A percentile compares a stretch with the other conserved stretches of the same genome.
Conservation (phyloP, 129 eudicot genomes). For the Cynara cardunculus region DNA sequence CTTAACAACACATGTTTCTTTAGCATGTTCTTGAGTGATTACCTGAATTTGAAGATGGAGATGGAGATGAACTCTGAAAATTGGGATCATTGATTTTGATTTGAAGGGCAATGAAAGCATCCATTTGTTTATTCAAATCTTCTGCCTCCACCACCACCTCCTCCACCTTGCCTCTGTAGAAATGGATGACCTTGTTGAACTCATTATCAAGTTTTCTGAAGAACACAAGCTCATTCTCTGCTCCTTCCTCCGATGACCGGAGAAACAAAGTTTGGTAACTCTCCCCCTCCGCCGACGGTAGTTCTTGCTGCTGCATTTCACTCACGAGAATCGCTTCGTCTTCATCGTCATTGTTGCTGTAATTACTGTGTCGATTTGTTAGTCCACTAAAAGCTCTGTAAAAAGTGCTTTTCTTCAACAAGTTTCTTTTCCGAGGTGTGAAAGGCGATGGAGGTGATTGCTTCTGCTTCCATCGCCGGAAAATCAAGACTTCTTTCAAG, state of each 20-base stretch:
- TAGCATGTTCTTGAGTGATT: background rate
- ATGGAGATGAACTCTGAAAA: background rate
- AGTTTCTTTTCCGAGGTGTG: background rate
- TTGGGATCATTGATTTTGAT: conserved; percentile 31
- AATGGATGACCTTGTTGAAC: conserved; percentile 23
- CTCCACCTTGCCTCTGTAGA: conserved; percentile 33
- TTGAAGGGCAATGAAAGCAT: conserved; percentile 54
- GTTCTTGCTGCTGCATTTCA: conserved; percentile 13
- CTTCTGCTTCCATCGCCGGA: conserved; percentile 17
- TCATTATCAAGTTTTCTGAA: conserved; percentile 30
- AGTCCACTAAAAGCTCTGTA: conserved; percentile 67
- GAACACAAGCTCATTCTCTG: conserved; percentile 33
- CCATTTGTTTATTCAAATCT: conserved; percentile 51
- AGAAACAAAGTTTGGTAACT: conserved; percentile 20
- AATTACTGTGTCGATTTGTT: conserved; percentile 21
- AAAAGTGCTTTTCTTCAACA: conserved; percentile 30
- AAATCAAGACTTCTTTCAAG: conserved; percentile 37
- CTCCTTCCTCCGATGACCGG: conserved; percentile 25
- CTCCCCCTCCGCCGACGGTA: background rate
- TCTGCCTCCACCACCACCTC: conserved; percentile 45
- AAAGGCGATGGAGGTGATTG: background rate
- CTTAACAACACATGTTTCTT: background rate
- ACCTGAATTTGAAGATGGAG: conserved; percentile 6
- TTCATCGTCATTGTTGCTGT: conserved; percentile 3
- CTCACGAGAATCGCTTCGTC: conserved; percentile 43